phyloP scores from a whole-genome alignment of 148 eudicot genomes.

The Rhododendron simsii region DNA sequence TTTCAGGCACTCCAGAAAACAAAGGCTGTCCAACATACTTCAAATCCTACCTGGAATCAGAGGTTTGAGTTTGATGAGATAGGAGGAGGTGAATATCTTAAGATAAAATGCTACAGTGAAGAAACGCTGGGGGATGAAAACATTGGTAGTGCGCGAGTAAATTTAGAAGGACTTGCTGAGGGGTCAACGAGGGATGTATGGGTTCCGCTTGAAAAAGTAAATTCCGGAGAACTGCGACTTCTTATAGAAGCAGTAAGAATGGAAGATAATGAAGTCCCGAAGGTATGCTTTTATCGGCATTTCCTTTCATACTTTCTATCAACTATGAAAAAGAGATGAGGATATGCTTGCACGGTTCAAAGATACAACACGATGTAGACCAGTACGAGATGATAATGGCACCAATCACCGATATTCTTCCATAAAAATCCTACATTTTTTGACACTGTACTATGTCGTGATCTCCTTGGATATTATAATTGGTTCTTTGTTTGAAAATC shows the following conservation, averaged over 20 bases:
- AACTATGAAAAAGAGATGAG: background rate
- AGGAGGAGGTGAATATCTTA: conserved; percentile 83
- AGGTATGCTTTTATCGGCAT: conserved; percentile 34
- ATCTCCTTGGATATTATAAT: background rate
- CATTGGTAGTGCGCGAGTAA: conserved; percentile 83
- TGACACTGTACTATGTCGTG: background rate
- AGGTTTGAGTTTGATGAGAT: conserved; percentile 94
- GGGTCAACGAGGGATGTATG: conserved; percentile 62
- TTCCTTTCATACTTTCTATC: background rate
- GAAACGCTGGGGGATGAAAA: conserved; percentile 81
- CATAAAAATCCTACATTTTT: background rate
- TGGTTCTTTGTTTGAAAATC: background rate
- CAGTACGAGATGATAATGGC: background rate
- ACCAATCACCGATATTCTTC: background rate
- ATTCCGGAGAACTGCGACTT: conserved; percentile 80
- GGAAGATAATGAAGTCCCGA: conserved; percentile 31
- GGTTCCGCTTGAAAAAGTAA: conserved; percentile 89
- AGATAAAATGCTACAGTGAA: conserved; percentile 69
- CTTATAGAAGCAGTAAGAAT: conserved; percentile 62
- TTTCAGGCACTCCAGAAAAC: conserved; percentile 59
- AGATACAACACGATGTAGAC: background rate
- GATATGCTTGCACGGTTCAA: background rate
- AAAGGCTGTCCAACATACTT: conserved; percentile 35
- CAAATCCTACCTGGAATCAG: conserved; percentile 77
- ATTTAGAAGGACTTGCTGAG: conserved; percentile 84